Conservation (phyloP, 1,284 basidiomycete species). For the Leccinum pallidistipes region DNA sequence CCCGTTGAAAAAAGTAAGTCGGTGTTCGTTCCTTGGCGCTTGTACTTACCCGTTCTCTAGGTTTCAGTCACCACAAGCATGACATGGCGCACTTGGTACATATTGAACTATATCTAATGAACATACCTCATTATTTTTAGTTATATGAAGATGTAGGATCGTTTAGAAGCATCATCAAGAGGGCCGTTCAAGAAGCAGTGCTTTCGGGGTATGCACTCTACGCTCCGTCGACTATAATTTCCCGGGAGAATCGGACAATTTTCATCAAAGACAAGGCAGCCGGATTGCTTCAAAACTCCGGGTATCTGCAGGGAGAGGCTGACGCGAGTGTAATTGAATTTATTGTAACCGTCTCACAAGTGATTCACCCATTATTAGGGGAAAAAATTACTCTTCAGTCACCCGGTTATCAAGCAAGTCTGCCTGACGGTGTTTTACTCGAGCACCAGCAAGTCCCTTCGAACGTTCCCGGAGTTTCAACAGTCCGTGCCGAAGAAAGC, state of each 20-base stretch:
- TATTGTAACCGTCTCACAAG: neutral
- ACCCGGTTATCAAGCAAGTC: neutral
- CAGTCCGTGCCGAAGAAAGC: neutral
- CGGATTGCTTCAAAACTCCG: neutral
- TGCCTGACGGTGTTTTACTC: neutral
- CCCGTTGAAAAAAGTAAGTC: neutral
- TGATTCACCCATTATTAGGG: neutral
- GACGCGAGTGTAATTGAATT: neutral
- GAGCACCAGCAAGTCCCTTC: neutral
- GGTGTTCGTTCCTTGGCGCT: neutral
- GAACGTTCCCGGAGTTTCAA: neutral
- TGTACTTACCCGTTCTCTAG: neutral
- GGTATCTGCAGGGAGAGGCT: neutral
- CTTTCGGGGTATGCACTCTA: neutral
- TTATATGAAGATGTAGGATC: neutral
- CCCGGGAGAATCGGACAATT: neutral
- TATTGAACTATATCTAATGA: neutral
- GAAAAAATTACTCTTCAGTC: neutral
- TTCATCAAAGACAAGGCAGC: neutral
- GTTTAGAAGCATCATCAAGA: constrained; percentile 4
- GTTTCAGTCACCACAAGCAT: neutral
- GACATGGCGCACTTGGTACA: neutral
- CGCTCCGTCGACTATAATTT: neutral
- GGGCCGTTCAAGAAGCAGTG: neutral
- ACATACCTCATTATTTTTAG: neutral